phyloP scores from a whole-genome alignment of 2,329 filamentous ascomycete species.

The Cordyceps militaris region DNA sequence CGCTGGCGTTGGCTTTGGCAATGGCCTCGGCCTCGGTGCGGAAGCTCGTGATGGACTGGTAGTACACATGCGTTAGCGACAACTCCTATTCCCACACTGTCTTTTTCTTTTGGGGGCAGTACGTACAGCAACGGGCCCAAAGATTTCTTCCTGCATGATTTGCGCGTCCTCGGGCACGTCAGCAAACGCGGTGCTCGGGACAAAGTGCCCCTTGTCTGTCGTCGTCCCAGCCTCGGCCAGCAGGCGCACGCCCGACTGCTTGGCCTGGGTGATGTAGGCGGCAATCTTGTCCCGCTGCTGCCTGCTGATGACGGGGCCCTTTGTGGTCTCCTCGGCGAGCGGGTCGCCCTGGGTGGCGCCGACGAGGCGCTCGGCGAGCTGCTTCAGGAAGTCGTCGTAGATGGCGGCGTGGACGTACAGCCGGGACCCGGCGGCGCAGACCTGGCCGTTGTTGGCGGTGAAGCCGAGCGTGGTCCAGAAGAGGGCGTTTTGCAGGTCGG shows the following conservation, averaged over 20 bases:
- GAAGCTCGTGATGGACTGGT: constrained; percentile 15
- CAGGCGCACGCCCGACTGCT: constrained; percentile 12
- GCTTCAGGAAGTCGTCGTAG: constrained; percentile 51
- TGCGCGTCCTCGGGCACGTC: constrained; percentile 21
- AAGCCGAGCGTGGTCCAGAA: constrained; percentile 18
- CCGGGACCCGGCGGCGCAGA: constrained; percentile 52
- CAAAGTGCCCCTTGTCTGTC: constrained; percentile 20
- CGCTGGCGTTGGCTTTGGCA: constrained; percentile 29
- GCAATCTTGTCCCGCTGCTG: constrained; percentile 57
- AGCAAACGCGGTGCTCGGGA: constrained; percentile 25
- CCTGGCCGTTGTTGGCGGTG: constrained; percentile 47
- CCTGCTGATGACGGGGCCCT: constrained; percentile 44
- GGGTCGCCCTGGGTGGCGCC: constrained; percentile 29
- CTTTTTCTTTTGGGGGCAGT: too few species aligned
- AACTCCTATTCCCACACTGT: too few species aligned
- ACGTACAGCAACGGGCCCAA: constrained; percentile 24
- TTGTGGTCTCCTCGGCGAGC: constrained; percentile 25
- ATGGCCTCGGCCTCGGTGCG: constrained; percentile 23
- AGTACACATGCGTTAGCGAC: neutral
- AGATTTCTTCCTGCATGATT: constrained; percentile 25
- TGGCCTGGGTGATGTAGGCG: constrained; percentile 41
- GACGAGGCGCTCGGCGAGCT: constrained; percentile 50
- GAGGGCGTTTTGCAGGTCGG: constrained; percentile 34
- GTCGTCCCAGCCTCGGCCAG: neutral
- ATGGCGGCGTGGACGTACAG: constrained; percentile 51